These are phyloP conservation scores for Tylopilus plumbeoviolaceoides DNA, from an alignment of 768 basidiomycete species.

Conservation along the genomic window DNA sequence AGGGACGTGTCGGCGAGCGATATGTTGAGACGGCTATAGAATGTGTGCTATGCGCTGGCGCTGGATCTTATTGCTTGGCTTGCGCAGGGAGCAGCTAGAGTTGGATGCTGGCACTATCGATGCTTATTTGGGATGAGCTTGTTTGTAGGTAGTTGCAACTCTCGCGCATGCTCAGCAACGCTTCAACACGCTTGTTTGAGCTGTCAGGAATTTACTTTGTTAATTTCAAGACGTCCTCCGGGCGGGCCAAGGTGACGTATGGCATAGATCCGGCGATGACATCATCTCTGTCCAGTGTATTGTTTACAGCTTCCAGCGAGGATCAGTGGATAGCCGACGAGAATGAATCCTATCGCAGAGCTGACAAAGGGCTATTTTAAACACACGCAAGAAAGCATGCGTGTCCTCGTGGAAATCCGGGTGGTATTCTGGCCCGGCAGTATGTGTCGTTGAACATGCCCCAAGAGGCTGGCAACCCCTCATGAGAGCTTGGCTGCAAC, in stretches of 20 bases:
- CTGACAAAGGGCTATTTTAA: background rate
- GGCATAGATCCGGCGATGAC: background rate
- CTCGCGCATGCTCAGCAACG: background rate
- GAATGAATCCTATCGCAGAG: background rate
- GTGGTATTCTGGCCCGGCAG: background rate
- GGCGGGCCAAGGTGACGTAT: background rate
- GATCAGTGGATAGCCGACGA: background rate
- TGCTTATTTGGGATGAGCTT: background rate
- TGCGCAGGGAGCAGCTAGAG: background rate
- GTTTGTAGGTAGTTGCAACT: background rate
- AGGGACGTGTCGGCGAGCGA: conserved; percentile 38
- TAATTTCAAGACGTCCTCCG: background rate
- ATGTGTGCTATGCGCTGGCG: background rate
- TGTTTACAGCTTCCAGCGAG: no score
- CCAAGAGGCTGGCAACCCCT: background rate
- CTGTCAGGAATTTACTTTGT: background rate
- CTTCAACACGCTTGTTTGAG: background rate
- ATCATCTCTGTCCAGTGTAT: background rate
- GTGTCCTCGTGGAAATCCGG: no score
- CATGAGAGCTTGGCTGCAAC: background rate
- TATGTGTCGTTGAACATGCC: background rate
- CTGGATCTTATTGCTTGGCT: background rate
- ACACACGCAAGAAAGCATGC: no score
- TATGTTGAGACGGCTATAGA: conserved; percentile 29
- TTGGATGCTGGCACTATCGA: background rate